Evolutionary conservation across 768 basidiomycete species (phyloP).

Genomic region (Rubroboletus pulcherrimus): DNA sequence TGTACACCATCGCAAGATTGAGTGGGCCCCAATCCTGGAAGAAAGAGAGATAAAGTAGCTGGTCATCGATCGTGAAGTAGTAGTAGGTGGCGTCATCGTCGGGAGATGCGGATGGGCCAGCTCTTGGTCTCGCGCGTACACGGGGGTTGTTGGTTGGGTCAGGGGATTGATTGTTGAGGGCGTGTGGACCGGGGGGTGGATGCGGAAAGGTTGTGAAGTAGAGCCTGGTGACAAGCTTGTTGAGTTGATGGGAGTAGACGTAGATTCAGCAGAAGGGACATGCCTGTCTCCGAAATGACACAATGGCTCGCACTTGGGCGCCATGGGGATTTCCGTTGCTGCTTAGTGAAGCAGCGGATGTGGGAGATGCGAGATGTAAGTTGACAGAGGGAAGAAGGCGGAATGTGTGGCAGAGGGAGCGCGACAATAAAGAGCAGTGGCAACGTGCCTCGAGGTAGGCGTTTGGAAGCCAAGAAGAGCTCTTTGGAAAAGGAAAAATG

Average conservation of each 20-base stretch:
- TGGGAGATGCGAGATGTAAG: not conserved
- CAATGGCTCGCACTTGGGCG: slow-evolving; percentile 64
- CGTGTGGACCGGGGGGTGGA: slow-evolving; percentile 62
- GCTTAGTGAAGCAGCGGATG: slow-evolving; percentile 6
- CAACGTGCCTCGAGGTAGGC: slow-evolving; percentile 30
- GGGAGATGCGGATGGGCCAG: slow-evolving; percentile 59
- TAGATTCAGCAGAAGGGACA: slow-evolving; percentile 16
- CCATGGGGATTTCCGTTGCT: slow-evolving; percentile 29
- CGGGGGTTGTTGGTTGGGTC: slow-evolving; percentile 55
- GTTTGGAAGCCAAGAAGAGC: slow-evolving; percentile 23
- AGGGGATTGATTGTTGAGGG: slow-evolving; percentile 56
- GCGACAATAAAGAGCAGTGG: slow-evolving; percentile 24
- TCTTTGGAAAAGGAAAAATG: slow-evolving; percentile 31
- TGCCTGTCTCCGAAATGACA: slow-evolving; percentile 79
- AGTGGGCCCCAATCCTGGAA: slow-evolving; percentile 94
- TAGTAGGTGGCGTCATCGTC: slow-evolving; percentile 78
- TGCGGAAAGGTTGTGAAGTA: slow-evolving; percentile 88
- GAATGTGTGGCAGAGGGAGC: slow-evolving; percentile 11
- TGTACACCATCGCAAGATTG: slow-evolving; percentile 91
- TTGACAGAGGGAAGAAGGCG: not conserved
- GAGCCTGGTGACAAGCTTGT: slow-evolving; percentile 44
- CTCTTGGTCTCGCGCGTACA: slow-evolving; percentile 57
- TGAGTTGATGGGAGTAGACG: slow-evolving; percentile 6
- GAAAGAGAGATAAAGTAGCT: slow-evolving; percentile 88
- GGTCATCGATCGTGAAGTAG: slow-evolving; percentile 92